These are phyloP conservation scores for Saccharomyces jurei DNA, from an alignment of 805 yeast genomes.

Conservation along the genomic window DNA sequence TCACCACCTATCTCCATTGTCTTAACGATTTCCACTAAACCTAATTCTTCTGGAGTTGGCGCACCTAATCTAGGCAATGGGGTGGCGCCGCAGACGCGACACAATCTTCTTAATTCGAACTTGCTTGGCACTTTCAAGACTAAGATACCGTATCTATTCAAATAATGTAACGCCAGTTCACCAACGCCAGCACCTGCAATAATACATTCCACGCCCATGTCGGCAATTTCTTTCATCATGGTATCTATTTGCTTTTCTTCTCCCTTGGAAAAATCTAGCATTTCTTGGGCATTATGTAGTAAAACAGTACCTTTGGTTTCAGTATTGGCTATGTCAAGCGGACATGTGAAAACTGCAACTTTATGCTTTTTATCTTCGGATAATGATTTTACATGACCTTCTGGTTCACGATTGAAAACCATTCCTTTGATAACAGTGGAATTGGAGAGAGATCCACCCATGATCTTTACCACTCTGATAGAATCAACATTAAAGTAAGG, in stretches of 20 bases:
- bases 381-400: slow-evolving; percentile 70
- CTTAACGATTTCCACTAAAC: slow-evolving; percentile 77
- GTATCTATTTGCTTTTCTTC: slow-evolving; percentile 90
- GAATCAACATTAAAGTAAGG: slow-evolving; percentile 78
- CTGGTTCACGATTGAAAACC: slow-evolving; percentile 98
- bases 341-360: slow-evolving; percentile 89
- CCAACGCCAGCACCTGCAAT: slow-evolving; percentile 94
- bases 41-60: slow-evolving; percentile 91
- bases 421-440: slow-evolving; percentile 88
- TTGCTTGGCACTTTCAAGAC: slow-evolving; percentile 88
- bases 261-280: slow-evolving; percentile 92
- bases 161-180: slow-evolving; percentile 84
- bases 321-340: slow-evolving; percentile 90
- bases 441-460: slow-evolving; percentile 75
- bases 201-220: slow-evolving; percentile 79
- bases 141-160: slow-evolving; percentile 77
- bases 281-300: slow-evolving; percentile 91
- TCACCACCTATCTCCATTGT: slow-evolving; percentile 96
- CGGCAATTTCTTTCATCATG: slow-evolving; percentile 71
- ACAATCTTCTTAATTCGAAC: slow-evolving; percentile 86
- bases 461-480: slow-evolving; percentile 88
- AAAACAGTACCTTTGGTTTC: slow-evolving; percentile 97
- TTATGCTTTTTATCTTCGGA: slow-evolving; percentile 46
- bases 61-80: slow-evolving; percentile 92
- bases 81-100: slow-evolving; percentile 95